Conservation (phyloP, 2,329 filamentous ascomycete genomes). For the Cadophora sp. region DNA sequence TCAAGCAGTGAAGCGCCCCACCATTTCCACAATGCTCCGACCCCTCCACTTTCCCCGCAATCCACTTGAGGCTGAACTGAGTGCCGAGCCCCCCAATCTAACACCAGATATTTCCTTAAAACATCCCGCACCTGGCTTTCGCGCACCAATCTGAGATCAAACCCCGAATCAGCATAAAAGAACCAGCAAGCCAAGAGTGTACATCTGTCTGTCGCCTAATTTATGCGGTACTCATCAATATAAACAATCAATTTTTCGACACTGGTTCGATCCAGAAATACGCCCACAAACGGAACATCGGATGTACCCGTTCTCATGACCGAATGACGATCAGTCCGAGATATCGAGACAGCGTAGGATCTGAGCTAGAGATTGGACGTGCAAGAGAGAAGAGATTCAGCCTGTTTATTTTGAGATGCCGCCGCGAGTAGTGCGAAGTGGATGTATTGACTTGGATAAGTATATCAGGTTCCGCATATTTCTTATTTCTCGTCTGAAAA, state of each 20-base stretch:
- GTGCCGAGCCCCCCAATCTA: constrained; percentile 10
- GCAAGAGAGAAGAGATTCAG: background rate
- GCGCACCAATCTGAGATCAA: background rate
- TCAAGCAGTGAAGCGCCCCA: background rate
- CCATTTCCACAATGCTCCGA: background rate
- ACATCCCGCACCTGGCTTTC: background rate
- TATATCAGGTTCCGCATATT: background rate
- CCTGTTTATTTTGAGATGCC: background rate
- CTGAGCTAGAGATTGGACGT: background rate
- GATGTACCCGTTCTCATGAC: constrained; percentile 1
- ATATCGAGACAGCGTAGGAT: background rate
- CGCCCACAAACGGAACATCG: background rate
- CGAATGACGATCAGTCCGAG: background rate
- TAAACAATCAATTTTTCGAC: background rate
- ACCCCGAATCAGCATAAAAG: background rate
- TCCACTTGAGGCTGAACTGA: constrained; percentile 2
- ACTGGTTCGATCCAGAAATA: background rate
- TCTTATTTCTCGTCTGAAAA: background rate
- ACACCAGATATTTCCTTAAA: background rate
- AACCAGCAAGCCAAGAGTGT: too few species aligned
- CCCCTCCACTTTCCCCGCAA: constrained; percentile 3
- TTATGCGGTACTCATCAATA: background rate
- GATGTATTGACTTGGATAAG: background rate
- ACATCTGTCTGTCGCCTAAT: background rate
- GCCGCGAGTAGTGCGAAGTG: background rate